Percentiles rank a stretch among this genome's conserved stretches.
Conservation (phyloP, 805 yeast genomes). For the Metschnikowia orientalis region DNA sequence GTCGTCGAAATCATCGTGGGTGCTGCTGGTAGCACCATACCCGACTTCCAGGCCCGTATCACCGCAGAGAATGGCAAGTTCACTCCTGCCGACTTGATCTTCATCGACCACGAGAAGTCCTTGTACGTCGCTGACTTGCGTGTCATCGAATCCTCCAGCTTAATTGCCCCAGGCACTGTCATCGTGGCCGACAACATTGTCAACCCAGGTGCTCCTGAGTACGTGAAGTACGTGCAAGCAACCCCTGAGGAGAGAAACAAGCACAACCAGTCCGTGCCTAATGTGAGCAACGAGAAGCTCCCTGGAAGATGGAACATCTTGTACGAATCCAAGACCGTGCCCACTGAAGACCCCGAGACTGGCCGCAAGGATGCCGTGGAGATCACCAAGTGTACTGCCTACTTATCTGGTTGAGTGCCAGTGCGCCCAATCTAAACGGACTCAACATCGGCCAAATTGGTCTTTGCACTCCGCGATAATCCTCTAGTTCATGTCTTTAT, state of each 20-base stretch:
- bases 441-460: too few species aligned
- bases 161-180: constrained; percentile 37
- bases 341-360: constrained; percentile 14
- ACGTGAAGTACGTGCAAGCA: constrained; percentile 32
- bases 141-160: constrained; percentile 35
- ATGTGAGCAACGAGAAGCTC: constrained; percentile 25
- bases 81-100: constrained; percentile 30
- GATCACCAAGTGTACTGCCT: constrained; percentile 28
- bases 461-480: too few species aligned
- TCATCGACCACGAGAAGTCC: constrained; percentile 40
- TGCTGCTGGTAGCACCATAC: constrained; percentile 26
- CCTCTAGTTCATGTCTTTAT: too few species aligned
- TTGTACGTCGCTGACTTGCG: constrained; percentile 40
- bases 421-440: too few species aligned
- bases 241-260: constrained; percentile 35
- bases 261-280: constrained; percentile 23
- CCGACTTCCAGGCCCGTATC: constrained; percentile 20
- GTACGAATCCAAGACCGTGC: constrained; percentile 31
- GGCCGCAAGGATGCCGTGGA: constrained; percentile 27
- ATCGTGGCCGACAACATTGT: constrained; percentile 37
- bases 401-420: constrained; percentile 19
- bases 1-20: constrained; percentile 33
- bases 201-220: constrained; percentile 38
- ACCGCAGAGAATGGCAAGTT: constrained; percentile 8
- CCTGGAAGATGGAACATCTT: constrained; percentile 40